Conservation (phyloP, 1,284 basidiomycete species). For the Serendipita sp. region DNA sequence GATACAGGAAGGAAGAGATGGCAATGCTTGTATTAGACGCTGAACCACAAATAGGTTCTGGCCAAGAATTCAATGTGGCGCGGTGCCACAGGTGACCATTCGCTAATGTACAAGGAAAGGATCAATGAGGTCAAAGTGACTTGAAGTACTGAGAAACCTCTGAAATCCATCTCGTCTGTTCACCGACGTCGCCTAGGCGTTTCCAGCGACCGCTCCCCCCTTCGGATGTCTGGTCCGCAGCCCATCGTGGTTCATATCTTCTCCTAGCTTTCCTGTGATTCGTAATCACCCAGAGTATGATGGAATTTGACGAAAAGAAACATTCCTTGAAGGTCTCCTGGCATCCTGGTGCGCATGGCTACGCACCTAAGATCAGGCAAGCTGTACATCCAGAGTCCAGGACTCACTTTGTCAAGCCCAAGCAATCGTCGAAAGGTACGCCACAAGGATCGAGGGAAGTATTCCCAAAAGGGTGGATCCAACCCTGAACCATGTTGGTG, state of each 20-base stretch:
- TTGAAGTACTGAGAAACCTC: background rate
- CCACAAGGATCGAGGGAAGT: background rate
- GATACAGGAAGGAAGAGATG: background rate
- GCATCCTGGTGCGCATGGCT: background rate
- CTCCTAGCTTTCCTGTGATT: background rate
- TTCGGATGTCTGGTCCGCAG: background rate
- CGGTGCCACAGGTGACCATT: background rate
- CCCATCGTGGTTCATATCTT: background rate
- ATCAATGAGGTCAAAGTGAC: background rate
- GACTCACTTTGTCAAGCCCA: background rate
- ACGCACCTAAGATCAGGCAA: background rate
- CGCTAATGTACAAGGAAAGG: background rate
- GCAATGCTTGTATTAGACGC: background rate
- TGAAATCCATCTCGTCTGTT: background rate
- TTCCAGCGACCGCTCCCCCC: background rate
- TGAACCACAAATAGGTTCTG: background rate
- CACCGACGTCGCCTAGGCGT: background rate
- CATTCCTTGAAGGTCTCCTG: background rate
- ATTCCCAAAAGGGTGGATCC: conserved; percentile 1
- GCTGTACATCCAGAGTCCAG: no score
- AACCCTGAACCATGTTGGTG: background rate
- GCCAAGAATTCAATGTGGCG: background rate
- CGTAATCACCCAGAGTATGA: background rate
- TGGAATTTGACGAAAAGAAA: background rate
- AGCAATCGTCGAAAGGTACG: background rate